Evolutionary conservation across 768 basidiomycete species (phyloP).

Genomic region (Phaffia australis): DNA sequence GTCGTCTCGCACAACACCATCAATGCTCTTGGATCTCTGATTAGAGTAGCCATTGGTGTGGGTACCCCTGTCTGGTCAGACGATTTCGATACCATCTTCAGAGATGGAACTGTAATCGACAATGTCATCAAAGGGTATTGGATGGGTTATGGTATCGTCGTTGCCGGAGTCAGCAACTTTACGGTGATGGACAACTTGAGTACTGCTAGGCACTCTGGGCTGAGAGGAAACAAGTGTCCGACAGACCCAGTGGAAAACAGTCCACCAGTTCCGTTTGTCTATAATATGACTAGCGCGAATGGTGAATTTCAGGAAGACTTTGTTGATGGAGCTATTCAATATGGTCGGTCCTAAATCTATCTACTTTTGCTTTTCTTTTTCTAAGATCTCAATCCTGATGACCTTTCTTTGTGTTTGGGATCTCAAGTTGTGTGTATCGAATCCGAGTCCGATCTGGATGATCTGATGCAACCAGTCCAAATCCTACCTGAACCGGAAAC

Average conservation of each 20-base stretch:
- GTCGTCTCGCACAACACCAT: slow-evolving; percentile 39
- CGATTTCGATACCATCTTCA: slow-evolving; percentile 37
- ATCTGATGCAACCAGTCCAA: slow-evolving; percentile 1
- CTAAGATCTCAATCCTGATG: background rate
- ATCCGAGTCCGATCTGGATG: slow-evolving; percentile 27
- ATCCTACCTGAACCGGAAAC: background rate
- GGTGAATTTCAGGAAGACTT: slow-evolving; percentile 36
- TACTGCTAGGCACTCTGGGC: slow-evolving; percentile 35
- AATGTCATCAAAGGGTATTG: slow-evolving; percentile 39
- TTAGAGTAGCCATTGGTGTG: slow-evolving; percentile 41
- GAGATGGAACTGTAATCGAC: slow-evolving; percentile 36
- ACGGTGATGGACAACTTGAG: slow-evolving; percentile 40
- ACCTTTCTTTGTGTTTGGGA: background rate
- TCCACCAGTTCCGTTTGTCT: slow-evolving; percentile 36
- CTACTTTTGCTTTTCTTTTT: background rate
- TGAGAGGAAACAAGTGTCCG: slow-evolving; percentile 32
- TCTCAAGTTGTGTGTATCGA: slow-evolving; percentile 38
- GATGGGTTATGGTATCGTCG: slow-evolving; percentile 42
- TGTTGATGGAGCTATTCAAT: slow-evolving; percentile 35
- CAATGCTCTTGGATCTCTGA: slow-evolving; percentile 36
- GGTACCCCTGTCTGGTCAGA: slow-evolving; percentile 41
- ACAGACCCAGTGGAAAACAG: slow-evolving; percentile 31
- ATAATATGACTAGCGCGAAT: slow-evolving; percentile 29
- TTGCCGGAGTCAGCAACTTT: slow-evolving; percentile 37
- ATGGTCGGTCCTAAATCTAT: slow-evolving; percentile 31